Evolutionary conservation across 129 eudicot species (phyloP), one percentile per base, ranked within the genome.

Genomic region (Helichrysum umbraculigerum): DNA sequence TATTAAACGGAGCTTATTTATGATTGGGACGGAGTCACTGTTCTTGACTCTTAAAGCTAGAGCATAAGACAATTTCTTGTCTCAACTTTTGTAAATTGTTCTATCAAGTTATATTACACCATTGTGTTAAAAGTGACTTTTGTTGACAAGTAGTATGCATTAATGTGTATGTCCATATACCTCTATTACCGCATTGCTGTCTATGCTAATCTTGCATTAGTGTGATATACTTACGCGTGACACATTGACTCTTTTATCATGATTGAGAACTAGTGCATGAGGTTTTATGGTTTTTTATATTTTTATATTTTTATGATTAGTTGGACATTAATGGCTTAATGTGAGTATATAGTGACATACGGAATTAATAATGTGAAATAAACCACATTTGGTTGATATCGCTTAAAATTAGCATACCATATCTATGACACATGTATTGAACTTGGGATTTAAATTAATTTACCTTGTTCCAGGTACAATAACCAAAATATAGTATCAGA

Each of bases 391-490:
- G 67, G 59, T 11, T 76, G 41, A 52, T 37, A 21, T 22, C 21
- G 29, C 41, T 17, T 11, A 39, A 39, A 7, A 11, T 39, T 25
- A 39, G 56, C 28, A 72, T 66, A 41, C 28, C 39, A 66, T 64
- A 42, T 29, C 6, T n/a, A 41, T 44, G 44, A 75, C 34, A 15
- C 57, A 35, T 50, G 56, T 57, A 54, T 22, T 11, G 21, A 62
- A 74, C 71, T 25, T 74, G 78, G 33, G 32, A 7, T 28, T 22
- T 19, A 42, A 2, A 25, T 12, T 62, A 9, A 61, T 63, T 42
- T 42, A 66, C 50, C 63, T 75, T 66, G 60, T 19, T n/a, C 0
- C 32, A 42, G 71, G 62, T 47, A 62, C 61, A 29, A 15, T 75
- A 44, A 5, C 10, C 39, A 61, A 8, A 28, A 41, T 60, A 67